These are phyloP conservation scores for Coprinopsis strossmayeri DNA, from an alignment of 768 basidiomycete species.

Conservation along the genomic window DNA sequence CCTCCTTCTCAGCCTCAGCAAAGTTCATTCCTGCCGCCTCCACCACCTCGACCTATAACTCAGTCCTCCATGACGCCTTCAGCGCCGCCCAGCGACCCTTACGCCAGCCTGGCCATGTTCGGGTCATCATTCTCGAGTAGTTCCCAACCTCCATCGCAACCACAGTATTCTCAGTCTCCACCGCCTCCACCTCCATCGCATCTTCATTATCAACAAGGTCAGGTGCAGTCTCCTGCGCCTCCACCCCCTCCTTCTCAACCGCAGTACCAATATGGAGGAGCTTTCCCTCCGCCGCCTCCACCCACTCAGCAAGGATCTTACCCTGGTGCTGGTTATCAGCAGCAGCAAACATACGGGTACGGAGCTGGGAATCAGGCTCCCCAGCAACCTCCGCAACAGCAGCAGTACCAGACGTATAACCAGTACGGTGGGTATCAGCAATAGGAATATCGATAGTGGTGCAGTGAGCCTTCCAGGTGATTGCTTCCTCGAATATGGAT, in stretches of 20 bases:
- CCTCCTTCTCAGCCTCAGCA: constrained; percentile 12
- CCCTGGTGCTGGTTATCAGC: constrained; percentile 9
- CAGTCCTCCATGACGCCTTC: background rate
- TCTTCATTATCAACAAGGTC: background rate
- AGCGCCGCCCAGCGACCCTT: background rate
- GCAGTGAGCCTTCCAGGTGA: too few relatives aligned
- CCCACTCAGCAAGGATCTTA: constrained; percentile 15
- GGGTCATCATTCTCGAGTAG: background rate
- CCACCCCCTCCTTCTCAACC: constrained; percentile 16
- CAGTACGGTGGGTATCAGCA: constrained; percentile 19
- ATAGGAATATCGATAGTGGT: constrained; percentile 18
- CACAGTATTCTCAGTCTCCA: constrained; percentile 8
- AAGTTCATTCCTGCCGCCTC: constrained; percentile 12
- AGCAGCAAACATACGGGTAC: constrained; percentile 15
- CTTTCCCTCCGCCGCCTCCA: constrained; percentile 17
- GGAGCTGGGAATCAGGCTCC: constrained; percentile 13
- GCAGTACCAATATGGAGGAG: constrained; percentile 13
- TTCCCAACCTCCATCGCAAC: constrained; percentile 5
- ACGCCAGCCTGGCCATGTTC: background rate
- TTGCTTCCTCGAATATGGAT: too few relatives aligned
- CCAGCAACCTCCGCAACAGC: constrained; percentile 15
- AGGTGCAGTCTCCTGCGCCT: constrained; percentile 8
- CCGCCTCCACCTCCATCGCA: constrained; percentile 11
- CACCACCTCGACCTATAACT: constrained; percentile 1
- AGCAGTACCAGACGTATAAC: constrained; percentile 8